Conservation (phyloP, 2,329 filamentous ascomycete genomes). For the Epicoccum sorghinum region DNA sequence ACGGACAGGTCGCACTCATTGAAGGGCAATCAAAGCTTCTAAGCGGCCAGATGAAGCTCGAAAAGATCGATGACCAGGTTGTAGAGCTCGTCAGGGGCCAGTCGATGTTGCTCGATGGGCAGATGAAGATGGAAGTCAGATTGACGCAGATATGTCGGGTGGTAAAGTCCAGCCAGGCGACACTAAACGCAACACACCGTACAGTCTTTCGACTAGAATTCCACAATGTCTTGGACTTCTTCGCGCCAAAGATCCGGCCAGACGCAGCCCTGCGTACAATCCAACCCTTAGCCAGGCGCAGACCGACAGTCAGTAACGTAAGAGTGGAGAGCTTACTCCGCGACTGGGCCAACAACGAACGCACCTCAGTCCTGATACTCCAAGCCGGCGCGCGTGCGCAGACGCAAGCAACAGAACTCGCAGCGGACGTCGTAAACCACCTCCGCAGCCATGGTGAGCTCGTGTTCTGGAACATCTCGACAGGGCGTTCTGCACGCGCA, state of each 20-base stretch:
- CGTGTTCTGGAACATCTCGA: constrained; percentile 14
- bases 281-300: neutral
- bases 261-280: neutral
- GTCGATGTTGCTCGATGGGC: neutral
- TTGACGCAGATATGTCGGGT: neutral
- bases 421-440: constrained; percentile 7
- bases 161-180: neutral
- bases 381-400: constrained; percentile 2
- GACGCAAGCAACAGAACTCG: constrained; percentile 8
- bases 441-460: neutral
- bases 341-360: neutral
- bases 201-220: neutral
- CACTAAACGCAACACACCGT: neutral
- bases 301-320: neutral
- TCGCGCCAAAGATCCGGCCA: neutral
- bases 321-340: neutral
- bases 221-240: neutral
- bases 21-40: neutral
- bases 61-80: neutral
- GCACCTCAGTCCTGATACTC: constrained; percentile 3
- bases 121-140: neutral
- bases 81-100: neutral
- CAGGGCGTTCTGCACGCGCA: neutral
- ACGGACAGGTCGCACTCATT: neutral
- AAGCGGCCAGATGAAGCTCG: neutral